Base-by-base conservation (phyloP, 108 stramenopile species). In the Pseudonitzschia delicatissima region DNA sequence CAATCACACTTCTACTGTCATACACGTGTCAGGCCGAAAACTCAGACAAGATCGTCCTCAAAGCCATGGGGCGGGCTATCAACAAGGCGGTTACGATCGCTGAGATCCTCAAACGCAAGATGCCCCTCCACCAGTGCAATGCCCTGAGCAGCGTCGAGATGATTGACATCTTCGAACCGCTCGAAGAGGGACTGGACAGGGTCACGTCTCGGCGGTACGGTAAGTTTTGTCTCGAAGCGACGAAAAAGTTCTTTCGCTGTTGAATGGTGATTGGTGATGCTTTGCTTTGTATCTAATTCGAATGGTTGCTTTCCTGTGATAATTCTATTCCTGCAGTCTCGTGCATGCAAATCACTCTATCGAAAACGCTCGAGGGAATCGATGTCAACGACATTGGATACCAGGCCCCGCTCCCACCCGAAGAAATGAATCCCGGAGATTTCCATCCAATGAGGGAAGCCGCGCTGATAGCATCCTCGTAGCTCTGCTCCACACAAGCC, bases 81-180 rank as follows among this genome's bases (percentile, higher is more conserved):
- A 93, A 90, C 77, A 93, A 93, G 68, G 87, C 87, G n/a, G 88
- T 93, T 12, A 93, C 92, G 23, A 90, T 93, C 55, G 84, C 87
- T 1, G 92, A 93, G 62, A 93, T 93, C 57, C 57, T 93, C 47
- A 93, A 93, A 71, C 80, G 86, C 59, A 90, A 90, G 60, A 79
- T 88, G 82, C 88, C 88, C 18, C 74, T 93, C 20, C 87, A 93
- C 64, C 92, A 93, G 68, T 58, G 86, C 32, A 90, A 87, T 47
- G 66, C 69, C 31, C 57, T 93, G 28, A 83, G 74, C 32, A 84
- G 80, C 21, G 84, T 83, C 20, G 84, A 93, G 58, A 87, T 93
- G 70, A 71, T 86, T n/a, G 89, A 93, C 51, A 80, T 90, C 15
- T 93, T 82, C 58, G 92, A 90, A 71, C 92, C 92, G 17, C 61